Evolutionary conservation across 2,329 filamentous ascomycete species (phyloP), one percentile per base, ranked within the genome.

Genomic region (Lachnellula occidentalis): DNA sequence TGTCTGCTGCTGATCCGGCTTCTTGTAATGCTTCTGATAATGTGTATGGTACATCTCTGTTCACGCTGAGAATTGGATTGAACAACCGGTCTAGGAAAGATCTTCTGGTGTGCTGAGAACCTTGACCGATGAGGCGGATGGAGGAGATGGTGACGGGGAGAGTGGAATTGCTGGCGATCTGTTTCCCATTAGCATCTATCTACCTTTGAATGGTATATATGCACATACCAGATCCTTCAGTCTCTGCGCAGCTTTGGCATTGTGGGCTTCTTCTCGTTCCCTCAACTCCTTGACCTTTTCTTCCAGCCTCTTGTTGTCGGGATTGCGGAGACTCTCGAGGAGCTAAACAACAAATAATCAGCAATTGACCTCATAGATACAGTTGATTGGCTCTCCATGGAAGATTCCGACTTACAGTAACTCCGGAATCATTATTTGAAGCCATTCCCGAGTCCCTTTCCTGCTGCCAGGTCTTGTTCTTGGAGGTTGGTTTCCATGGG

Each of bases 111-210:
- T 94, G 85, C 57, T 81, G 41, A 21, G 41, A 21, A 14, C 41
- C 80, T 45, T 90, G 90, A 68, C 91, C 88, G 58, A 95, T 82
- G 57, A 99, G 78, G 64, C 88, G 84, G 68, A 99, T 82, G 45
- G 90, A 88, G 64, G 89, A 89, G 69, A 99, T 86, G 14, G 90
- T 90, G 65, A 94, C 89, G 41, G 94, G 92, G 55, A 94, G 82
- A 43, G 89, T 89, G 61, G 87, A 86, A 71, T 97, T 95, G 72
- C 88, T 82, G 62, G 84, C 81, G 66, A 95, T 81, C 87, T 91
- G 50, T 14, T 9, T 7, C 15, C 27, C 15, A 34, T 64, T 46
- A 62, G 51, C 34, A 34, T 49, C 31, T 12, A 14, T 41, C 12
- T 31, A 21, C n/a, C n/a, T n/a, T 12, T 21, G 24, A 19, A 24